A percentile compares a stretch with the other conserved stretches of the same genome.
Conservation (phyloP, 139 green algal genomes). For the Ettlia oleoabundans region DNA sequence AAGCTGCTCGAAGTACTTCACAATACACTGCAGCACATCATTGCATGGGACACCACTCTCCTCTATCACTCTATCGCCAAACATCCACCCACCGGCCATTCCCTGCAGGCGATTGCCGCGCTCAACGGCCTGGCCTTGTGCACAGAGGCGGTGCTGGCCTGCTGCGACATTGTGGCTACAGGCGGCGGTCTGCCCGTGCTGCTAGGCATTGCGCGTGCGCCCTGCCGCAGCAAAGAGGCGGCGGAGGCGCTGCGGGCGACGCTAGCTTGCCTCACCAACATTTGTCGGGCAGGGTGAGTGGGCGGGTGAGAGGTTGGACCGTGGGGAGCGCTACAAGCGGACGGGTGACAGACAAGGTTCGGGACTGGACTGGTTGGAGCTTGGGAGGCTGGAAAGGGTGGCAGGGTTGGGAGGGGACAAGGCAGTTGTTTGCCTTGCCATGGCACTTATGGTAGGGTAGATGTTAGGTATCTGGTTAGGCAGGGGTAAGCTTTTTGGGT, state of each 20-base stretch:
- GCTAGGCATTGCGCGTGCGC: conserved; percentile 3
- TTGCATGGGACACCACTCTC: too few species aligned
- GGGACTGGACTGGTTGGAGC: too few species aligned
- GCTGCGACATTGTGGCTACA: conserved; percentile 28
- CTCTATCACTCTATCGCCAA: not conserved
- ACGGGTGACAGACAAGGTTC: not conserved
- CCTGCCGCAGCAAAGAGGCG: conserved; percentile 13
- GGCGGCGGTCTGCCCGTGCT: conserved; percentile 25
- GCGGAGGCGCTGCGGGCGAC: conserved; percentile 20
- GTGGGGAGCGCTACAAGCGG: not conserved
- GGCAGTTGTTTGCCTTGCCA: too few species aligned
- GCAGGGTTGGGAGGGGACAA: too few species aligned
- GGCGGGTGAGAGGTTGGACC: not conserved
- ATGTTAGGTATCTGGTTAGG: too few species aligned
- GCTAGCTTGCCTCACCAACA: conserved; percentile 21
- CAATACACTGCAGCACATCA: too few species aligned
- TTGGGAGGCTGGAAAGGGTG: too few species aligned
- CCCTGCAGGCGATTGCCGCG: not conserved
- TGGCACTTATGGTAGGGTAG: too few species aligned
- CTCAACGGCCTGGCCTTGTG: conserved; percentile 21
- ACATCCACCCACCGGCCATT: not conserved
- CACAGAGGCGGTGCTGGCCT: conserved; percentile 27
- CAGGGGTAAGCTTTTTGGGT: too few species aligned
- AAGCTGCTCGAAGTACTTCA: too few species aligned
- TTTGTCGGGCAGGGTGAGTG: conserved; percentile 26